Evolutionary conservation across 768 basidiomycete species (phyloP).

Genomic region (Paxillus rubicundulus): DNA sequence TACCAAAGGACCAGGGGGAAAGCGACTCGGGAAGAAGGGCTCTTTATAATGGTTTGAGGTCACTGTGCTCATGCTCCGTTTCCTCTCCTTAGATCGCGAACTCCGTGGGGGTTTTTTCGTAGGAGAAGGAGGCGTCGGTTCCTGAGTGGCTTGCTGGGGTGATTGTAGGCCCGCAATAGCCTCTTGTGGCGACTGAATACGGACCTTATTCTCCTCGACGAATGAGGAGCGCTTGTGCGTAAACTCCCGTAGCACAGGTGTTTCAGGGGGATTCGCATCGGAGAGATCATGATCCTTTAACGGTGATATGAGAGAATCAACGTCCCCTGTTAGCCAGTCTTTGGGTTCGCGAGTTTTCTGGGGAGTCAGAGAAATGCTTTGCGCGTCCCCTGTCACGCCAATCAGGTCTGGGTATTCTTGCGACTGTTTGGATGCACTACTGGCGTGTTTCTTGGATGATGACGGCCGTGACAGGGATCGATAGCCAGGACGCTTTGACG

Average conservation of each 20-base stretch:
- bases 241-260: conserved; percentile 62
- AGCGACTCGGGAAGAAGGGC: conserved; percentile 2
- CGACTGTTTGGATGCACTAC: conserved; percentile 41
- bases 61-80: conserved; percentile 8
- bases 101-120: conserved; percentile 16
- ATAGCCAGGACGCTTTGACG: conserved; percentile 16
- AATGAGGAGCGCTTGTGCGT: conserved; percentile 72
- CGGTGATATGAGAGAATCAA: conserved; percentile 35
- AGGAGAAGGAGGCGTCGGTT: conserved; percentile 18
- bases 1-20: conserved; percentile 1
- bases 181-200: conserved; percentile 31
- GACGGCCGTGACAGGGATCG: conserved; percentile 39
- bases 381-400: conserved; percentile 12
- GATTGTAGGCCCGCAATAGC: conserved; percentile 28
- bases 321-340: conserved; percentile 79
- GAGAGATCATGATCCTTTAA: conserved; percentile 15
- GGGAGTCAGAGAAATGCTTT: conserved; percentile 5
- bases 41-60: conserved; percentile 9
- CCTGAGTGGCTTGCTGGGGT: conserved; percentile 1
- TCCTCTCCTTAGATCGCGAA: conserved; percentile 39
- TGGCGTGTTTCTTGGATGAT: conserved; percentile 48
- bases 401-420: conserved; percentile 14
- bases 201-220: conserved; percentile 46
- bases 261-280: conserved; percentile 24
- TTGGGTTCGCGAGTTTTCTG: conserved; percentile 35